Base-by-base conservation (phyloP, 768 basidiomycete species). In the Phallus indusiatus region DNA sequence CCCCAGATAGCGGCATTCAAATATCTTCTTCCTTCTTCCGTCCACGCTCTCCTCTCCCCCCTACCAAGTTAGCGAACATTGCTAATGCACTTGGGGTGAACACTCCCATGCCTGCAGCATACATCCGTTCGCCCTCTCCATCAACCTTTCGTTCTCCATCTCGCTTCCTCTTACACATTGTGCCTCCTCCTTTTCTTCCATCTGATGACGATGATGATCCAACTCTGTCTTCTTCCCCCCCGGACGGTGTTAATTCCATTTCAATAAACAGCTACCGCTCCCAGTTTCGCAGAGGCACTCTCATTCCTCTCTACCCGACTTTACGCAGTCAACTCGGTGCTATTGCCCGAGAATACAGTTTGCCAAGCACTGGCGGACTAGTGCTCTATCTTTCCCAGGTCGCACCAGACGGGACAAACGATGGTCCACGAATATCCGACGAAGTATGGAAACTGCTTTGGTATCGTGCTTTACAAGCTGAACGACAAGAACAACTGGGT, bases 301-400 rank as follows among this genome's bases (percentile, higher is more conserved):
- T 98, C 12, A 81, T 97, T 4, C 87, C 94, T 0, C 77, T 98
- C 0, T 83, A 94, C 67, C 77, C 93, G 5, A 90, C 86, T 0
- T 74, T 98, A 1, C 85, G 90, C 47, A 80, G 84, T 0, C 94
- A 96, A 68, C 73, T 96, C 10, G 76, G 77, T 20, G 88, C 91
- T 7, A 96, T 98, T 54, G 93, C 94, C 14, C 86, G 85, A 71
- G 94, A 97, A 72, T 98, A 94, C 67, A 89, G 90, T 2, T 75
- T 98, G 17, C 94, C 94, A 1, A 91, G 86, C 64, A 90, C 89
- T 0, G 72, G 81, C 14, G 94, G 94, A 5, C 72, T 97, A 51
- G 76, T 90, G 47, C 76, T 97, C 1, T 97, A 94, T 70, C 81
- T 97, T 50, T 80, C 90, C 48, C 75, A 75, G 42, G 65, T 74